These are phyloP conservation scores for Xylaria sp. DNA, from an alignment of 2,329 filamentous ascomycete species.

Conservation along the genomic window DNA sequence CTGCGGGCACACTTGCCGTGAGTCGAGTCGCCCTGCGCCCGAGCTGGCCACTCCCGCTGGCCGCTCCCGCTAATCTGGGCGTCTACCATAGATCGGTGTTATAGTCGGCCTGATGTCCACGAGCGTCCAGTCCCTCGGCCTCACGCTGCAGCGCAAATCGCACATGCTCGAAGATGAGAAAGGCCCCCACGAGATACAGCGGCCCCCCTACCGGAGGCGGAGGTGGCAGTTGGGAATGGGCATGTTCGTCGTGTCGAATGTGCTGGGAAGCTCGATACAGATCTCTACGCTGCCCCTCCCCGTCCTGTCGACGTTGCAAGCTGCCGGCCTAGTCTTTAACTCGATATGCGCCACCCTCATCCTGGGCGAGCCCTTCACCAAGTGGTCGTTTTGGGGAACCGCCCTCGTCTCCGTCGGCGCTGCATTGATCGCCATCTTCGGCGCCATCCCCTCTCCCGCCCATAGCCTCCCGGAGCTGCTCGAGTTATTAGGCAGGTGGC, in stretches of 20 bases:
- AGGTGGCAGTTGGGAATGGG: slow-evolving; percentile 98
- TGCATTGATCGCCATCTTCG: slow-evolving; percentile 91
- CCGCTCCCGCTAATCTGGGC: slow-evolving; percentile 19
- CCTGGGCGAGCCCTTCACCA: slow-evolving; percentile 90
- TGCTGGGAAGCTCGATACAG: slow-evolving; percentile 94
- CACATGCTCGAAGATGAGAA: slow-evolving; percentile 98
- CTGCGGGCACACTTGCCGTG: slow-evolving; percentile 62
- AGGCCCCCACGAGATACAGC: slow-evolving; percentile 73
- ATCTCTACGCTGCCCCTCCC: slow-evolving; percentile 95
- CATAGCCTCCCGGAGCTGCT: slow-evolving; percentile 86
- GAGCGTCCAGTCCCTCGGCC: slow-evolving; percentile 89
- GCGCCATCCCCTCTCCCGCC: slow-evolving; percentile 89
- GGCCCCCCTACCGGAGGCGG: slow-evolving; percentile 86
- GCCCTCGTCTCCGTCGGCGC: slow-evolving; percentile 86
- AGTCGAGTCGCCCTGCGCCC: slow-evolving; percentile 23
- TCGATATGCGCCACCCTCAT: slow-evolving; percentile 95
- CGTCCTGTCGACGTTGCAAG: slow-evolving; percentile 92
- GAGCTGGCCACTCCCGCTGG: too few species aligned
- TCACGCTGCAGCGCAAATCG: slow-evolving; percentile 96
- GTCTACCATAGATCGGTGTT: slow-evolving; percentile 74
- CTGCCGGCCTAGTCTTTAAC: slow-evolving; percentile 96
- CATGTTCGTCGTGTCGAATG: slow-evolving; percentile 94
- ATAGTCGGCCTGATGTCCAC: slow-evolving; percentile 92
- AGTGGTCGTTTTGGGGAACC: slow-evolving; percentile 90
- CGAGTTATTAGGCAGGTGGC: slow-evolving; percentile 70